Evolutionary conservation across 2,329 filamentous ascomycete species (phyloP), one percentile per base, ranked within the genome.

Genomic region (Ophiocordyceps unilateralis): DNA sequence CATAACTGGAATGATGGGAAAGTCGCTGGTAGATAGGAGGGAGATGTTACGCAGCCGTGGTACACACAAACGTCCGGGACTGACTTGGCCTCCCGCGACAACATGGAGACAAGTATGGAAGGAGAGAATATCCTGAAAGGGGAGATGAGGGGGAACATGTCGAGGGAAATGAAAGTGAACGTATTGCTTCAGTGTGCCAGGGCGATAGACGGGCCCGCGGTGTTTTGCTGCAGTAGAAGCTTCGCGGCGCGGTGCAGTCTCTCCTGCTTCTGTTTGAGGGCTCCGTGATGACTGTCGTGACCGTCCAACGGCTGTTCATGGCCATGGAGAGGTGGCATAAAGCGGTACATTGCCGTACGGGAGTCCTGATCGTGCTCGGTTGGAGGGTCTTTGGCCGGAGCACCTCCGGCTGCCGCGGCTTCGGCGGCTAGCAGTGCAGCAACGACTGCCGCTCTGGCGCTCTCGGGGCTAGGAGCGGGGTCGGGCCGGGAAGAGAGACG

Each of bases 181-280:
- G 32, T 34, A 9, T 15, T 34, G 6, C 32, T 8, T 34, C n/a
- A 17, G 12, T 34, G 17, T n/a, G n/a, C n/a, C n/a, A n/a, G n/a
- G n/a, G n/a, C n/a, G 15, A 15, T 15, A 17, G 15, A 34, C 30
- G 30, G 30, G 14, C 12, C 21, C 20, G 28, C 10, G 7, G 23
- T 40, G 26, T 44, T 39, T 22, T 53, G 51, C 38, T 55, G 51
- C 24, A 52, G 50, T 34, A 68, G 53, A 41, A 70, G 50, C 43
- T 53, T 56, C 24, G 61, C 57, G 1, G 67, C 66, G 24, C 66
- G 55, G 36, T 55, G 52, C 23, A 70, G 46, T 41, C 67, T 57
- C 36, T 62, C 61, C 41, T 60, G 56, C 45, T 55, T 63, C 39
- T 62, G 56, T 40, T 50, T 53, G 39, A 65, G 48, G 2, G 55